These are phyloP conservation scores for Dicorynia guianensis DNA, from an alignment of 306 rosid genomes.

Conservation along the genomic window DNA sequence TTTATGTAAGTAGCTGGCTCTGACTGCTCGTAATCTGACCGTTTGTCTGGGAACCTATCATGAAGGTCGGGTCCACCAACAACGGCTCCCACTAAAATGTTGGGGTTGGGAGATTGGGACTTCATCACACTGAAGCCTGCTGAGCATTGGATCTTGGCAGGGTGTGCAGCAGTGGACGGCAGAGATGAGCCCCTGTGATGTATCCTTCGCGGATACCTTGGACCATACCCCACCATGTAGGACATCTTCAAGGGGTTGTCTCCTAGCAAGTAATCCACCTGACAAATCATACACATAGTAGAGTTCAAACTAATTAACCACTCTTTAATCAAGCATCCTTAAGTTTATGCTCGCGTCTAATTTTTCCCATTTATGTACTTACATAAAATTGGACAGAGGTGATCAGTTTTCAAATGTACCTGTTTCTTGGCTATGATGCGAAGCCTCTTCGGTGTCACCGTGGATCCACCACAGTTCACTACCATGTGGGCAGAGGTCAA, in stretches of 20 bases:
- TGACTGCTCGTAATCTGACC: conserved; percentile 87
- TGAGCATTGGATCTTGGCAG: conserved; percentile 84
- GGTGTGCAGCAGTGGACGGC: conserved; percentile 67
- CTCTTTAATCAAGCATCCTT: too few species aligned
- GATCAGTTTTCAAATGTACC: conserved; percentile 43
- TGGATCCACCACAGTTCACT: conserved; percentile 75
- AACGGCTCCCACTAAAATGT: conserved; percentile 74
- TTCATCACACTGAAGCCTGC: conserved; percentile 74
- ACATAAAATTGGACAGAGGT: neutral
- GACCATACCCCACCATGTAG: conserved; percentile 97
- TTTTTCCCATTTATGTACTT: neutral
- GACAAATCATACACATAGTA: neutral
- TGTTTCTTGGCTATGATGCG: conserved; percentile 82
- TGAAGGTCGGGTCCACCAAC: conserved; percentile 85
- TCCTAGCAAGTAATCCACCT: conserved; percentile 96
- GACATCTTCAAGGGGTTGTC: conserved; percentile 92
- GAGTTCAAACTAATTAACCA: too few species aligned
- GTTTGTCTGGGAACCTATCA: conserved; percentile 78
- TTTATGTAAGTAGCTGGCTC: conserved; percentile 89
- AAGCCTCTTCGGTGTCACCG: conserved; percentile 68
- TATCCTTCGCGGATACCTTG: conserved; percentile 81
- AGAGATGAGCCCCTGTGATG: conserved; percentile 98
- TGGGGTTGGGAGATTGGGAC: conserved; percentile 79
- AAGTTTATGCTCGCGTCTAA: too few species aligned
- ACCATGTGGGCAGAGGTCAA: conserved; percentile 68